Conservation (phyloP, 2,329 filamentous ascomycete species). For the Ophiobolus disseminans region DNA sequence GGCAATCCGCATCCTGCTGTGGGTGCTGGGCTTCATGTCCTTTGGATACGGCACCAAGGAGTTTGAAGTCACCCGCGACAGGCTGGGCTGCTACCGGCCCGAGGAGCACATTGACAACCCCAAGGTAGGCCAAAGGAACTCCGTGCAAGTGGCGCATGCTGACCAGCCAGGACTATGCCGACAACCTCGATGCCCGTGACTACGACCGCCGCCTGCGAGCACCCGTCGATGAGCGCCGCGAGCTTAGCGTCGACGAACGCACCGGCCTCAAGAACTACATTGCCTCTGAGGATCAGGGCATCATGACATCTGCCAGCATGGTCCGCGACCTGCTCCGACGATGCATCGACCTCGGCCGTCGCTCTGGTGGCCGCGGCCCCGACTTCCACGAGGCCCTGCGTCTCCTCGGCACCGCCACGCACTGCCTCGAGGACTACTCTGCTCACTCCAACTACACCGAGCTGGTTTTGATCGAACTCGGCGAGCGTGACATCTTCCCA, state of each 20-base stretch:
- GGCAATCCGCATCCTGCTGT: slow-evolving; percentile 87
- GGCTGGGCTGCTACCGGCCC: slow-evolving; percentile 77
- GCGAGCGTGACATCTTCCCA: slow-evolving; percentile 81
- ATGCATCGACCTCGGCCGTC: slow-evolving; percentile 80
- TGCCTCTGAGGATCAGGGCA: slow-evolving; percentile 78
- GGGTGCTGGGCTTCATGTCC: slow-evolving; percentile 87
- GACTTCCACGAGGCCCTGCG: slow-evolving; percentile 88
- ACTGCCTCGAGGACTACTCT: slow-evolving; percentile 88
- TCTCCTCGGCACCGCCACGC: slow-evolving; percentile 83
- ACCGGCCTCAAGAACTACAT: slow-evolving; percentile 88
- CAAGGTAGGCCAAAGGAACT: slow-evolving; percentile 51
- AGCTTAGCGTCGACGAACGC: slow-evolving; percentile 76
- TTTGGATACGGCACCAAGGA: slow-evolving; percentile 85
- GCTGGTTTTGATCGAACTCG: slow-evolving; percentile 84
- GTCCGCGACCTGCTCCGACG: slow-evolving; percentile 75
- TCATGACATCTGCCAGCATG: slow-evolving; percentile 82
- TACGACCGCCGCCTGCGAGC: slow-evolving; percentile 84
- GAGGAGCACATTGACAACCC: slow-evolving; percentile 79
- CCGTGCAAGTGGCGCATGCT: slow-evolving; percentile 5
- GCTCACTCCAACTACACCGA: slow-evolving; percentile 95
- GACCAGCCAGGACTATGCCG: slow-evolving; percentile 71
- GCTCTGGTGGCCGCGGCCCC: slow-evolving; percentile 73
- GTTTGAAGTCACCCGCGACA: slow-evolving; percentile 81
- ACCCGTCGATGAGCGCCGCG: slow-evolving; percentile 77
- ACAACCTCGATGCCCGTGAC: slow-evolving; percentile 82